Percentiles rank a stretch among this genome's conserved stretches.
Conservation (phyloP, 2,329 filamentous ascomycete species). For the Rhexocercosporidium sp. region DNA sequence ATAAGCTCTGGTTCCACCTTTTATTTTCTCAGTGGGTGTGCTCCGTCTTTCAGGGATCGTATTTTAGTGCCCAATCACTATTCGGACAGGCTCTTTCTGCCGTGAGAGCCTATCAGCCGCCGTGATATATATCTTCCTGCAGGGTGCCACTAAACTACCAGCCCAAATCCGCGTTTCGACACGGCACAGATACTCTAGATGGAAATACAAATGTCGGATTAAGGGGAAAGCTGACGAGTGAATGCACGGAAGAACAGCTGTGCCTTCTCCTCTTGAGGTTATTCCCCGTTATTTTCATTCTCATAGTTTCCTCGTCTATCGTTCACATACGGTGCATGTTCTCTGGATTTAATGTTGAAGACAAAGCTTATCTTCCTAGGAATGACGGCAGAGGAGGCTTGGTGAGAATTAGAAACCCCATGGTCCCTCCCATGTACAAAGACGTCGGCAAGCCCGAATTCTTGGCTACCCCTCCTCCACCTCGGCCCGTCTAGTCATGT, state of each 20-base stretch:
- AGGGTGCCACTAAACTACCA: neutral
- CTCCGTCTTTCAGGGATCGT: neutral
- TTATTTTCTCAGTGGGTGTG: constrained; percentile 1
- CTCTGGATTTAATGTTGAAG: neutral
- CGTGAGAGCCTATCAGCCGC: neutral
- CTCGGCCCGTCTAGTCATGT: neutral
- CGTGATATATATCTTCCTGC: neutral
- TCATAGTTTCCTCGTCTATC: neutral
- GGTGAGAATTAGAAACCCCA: neutral
- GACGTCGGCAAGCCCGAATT: constrained; percentile 2
- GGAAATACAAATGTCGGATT: neutral
- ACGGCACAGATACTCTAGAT: neutral
- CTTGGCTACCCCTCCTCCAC: constrained; percentile 4
- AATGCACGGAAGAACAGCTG: neutral
- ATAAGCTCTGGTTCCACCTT: constrained; percentile 5
- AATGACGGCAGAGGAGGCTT: neutral
- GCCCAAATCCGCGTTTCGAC: neutral
- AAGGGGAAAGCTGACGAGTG: neutral
- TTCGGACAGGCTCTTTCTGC: neutral
- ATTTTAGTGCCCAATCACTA: constrained; percentile 1
- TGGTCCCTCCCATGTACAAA: neutral
- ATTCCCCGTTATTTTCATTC: neutral
- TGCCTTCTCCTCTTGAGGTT: neutral
- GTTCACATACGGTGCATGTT: neutral
- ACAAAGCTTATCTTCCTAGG: neutral